phyloP scores from a whole-genome alignment of 1,284 basidiomycete species.

The Cutaneotrichosporon cavernicola region DNA sequence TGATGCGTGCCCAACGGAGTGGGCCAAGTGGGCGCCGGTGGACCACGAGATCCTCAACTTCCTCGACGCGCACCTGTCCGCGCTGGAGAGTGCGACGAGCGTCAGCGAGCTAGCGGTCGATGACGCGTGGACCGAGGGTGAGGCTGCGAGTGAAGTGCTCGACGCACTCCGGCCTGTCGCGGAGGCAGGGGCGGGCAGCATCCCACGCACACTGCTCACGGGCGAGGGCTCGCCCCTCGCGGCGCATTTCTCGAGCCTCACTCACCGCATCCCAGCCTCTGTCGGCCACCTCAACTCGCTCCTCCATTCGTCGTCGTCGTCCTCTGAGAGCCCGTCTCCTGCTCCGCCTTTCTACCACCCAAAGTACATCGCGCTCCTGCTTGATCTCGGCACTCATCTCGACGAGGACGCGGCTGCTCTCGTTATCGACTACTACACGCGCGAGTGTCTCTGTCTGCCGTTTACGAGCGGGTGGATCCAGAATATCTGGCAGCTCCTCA shows the following conservation, averaged over 20 bases:
- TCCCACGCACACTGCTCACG: constrained; percentile 13
- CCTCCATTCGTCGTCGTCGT: constrained; percentile 21
- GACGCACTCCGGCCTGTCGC: constrained; percentile 34
- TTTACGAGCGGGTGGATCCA: constrained; percentile 55
- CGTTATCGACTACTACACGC: constrained; percentile 55
- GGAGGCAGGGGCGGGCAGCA: constrained; percentile 21
- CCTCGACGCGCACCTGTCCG: constrained; percentile 41
- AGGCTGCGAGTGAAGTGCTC: constrained; percentile 41
- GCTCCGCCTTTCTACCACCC: constrained; percentile 41
- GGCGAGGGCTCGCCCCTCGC: constrained; percentile 23
- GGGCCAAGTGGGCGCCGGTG: constrained; percentile 39
- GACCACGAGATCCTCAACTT: constrained; percentile 46
- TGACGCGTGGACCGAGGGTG: constrained; percentile 47
- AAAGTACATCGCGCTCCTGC: constrained; percentile 49
- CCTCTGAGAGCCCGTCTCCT: not conserved
- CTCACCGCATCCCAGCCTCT: constrained; percentile 42
- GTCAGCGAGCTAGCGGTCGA: constrained; percentile 11
- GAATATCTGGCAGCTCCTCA: constrained; percentile 53
- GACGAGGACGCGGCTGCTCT: constrained; percentile 50
- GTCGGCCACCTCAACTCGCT: constrained; percentile 38
- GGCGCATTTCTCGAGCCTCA: constrained; percentile 30
- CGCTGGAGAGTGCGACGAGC: constrained; percentile 27
- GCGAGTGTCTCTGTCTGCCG: constrained; percentile 55
- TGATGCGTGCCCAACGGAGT: constrained; percentile 29
- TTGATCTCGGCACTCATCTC: constrained; percentile 50